These are phyloP conservation scores for Leishmania gerbilli DNA, from an alignment of 208 protist genomes.

Conservation along the genomic window DNA sequence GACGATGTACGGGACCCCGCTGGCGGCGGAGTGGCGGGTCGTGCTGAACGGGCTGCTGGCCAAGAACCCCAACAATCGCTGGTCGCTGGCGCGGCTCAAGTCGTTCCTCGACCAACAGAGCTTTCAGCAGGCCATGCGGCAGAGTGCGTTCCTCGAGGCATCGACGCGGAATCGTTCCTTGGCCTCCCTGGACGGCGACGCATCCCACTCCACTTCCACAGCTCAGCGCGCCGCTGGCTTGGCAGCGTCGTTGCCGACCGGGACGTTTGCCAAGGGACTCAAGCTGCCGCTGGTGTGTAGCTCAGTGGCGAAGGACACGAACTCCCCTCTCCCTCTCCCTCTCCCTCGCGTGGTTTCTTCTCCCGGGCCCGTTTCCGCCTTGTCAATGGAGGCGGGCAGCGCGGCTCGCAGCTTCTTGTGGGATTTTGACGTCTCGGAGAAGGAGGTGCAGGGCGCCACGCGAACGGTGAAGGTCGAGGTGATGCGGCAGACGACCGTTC, in stretches of 20 bases:
- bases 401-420: conserved; percentile 15
- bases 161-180: neutral
- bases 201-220: neutral
- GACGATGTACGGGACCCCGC: conserved; percentile 28
- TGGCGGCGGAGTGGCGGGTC: conserved; percentile 47
- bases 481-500: neutral
- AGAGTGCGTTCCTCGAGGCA: conserved; percentile 10
- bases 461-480: conserved; percentile 36
- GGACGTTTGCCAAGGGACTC: neutral
- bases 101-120: conserved; percentile 40
- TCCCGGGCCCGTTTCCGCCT: conserved; percentile 1
- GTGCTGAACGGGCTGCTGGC: conserved; percentile 74
- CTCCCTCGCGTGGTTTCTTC: neutral
- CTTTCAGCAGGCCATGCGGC: conserved; percentile 37
- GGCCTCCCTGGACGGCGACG: neutral
- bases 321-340: neutral
- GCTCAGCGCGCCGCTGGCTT: neutral
- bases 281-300: neutral
- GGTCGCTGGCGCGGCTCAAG: conserved; percentile 61
- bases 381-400: conserved; percentile 1
- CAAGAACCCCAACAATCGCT: conserved; percentile 67
- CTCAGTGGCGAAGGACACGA: neutral
- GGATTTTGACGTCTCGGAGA: conserved; percentile 40
- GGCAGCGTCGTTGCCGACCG: too few relatives aligned
- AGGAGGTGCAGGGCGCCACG: conserved; percentile 42